A percentile compares a stretch with the other conserved stretches of the same genome.
Evolutionary conservation across 805 yeast genomes (phyloP).

Genomic region (Lachancea lanzarotensis): DNA sequence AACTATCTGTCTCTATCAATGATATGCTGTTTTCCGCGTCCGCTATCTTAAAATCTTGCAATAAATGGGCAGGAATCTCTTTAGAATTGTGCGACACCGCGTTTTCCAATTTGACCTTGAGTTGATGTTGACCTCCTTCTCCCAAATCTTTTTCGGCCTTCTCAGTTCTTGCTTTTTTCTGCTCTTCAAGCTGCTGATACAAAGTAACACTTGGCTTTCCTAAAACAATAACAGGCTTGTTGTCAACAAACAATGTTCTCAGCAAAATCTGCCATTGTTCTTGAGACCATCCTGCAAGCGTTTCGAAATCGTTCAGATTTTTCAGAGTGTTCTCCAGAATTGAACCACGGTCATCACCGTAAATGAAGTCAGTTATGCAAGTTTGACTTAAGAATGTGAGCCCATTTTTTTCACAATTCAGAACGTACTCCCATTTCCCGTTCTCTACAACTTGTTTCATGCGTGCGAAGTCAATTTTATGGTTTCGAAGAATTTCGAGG

Average conservation of each 20-base stretch:
- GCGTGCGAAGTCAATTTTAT: conserved; percentile 57
- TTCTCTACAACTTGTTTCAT: conserved; percentile 65
- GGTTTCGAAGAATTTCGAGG: conserved; percentile 46
- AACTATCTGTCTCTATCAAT: conserved; percentile 64
- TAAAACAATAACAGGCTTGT: conserved; percentile 56
- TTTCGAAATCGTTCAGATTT: conserved; percentile 48
- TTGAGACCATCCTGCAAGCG: conserved; percentile 51
- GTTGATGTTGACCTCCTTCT: conserved; percentile 52
- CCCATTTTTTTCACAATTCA: conserved; percentile 58
- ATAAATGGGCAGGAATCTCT: conserved; percentile 67
- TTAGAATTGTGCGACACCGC: conserved; percentile 66
- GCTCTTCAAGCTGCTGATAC: conserved; percentile 46
- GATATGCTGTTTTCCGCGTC: conserved; percentile 62
- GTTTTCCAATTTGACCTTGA: conserved; percentile 44
- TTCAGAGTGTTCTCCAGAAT: conserved; percentile 51
- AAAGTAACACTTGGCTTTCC: conserved; percentile 59
- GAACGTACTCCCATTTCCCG: conserved; percentile 52
- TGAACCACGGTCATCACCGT: conserved; percentile 59
- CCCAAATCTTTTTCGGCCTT: conserved; percentile 47
- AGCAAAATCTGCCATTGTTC: conserved; percentile 62
- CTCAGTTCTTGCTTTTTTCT: conserved; percentile 42
- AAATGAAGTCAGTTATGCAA: conserved; percentile 73
- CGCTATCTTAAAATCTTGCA: conserved; percentile 59
- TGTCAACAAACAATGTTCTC: conserved; percentile 48
- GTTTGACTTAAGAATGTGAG: conserved; percentile 49